Base-by-base conservation (phyloP, 2,329 filamentous ascomycete genomes). In the Pseudogymnoascus sp. region DNA sequence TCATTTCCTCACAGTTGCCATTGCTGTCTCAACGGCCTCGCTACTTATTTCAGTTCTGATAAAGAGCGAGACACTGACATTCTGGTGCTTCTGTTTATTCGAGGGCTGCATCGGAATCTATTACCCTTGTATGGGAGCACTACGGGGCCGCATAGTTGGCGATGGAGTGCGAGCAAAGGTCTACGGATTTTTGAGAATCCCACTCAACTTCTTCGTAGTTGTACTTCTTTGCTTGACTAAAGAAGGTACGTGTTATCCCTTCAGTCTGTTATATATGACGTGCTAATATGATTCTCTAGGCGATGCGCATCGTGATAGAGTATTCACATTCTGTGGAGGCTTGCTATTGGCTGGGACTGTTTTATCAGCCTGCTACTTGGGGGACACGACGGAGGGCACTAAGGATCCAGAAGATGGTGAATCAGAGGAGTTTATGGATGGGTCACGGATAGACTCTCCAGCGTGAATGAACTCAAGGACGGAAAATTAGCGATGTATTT, bases 71-170 rank as follows among this genome's bases (percentile, higher is more conserved):
- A 66, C 69, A 3, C 49, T 78, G 3, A 76, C 81, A 0, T 82
- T 87, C 66, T 84, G 80, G 79, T 76, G 77, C 6, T 84, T 87
- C 68, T 84, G 81, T 67, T 65, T 84, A 0, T 80, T 86, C 61
- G 83, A 87, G 69, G 74, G 76, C 9, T 83, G 81, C 68, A 79
- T 85, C 21, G 84, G 83, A 4, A 74, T 81, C 37, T 87, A 86
- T 68, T 85, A 78, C 67, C 84, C 83, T 0, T 79, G 77, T 63
- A 82, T 85, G 70, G 80, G 78, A 0, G 80, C 79, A 59, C 68
- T 85, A 61, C 86, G 85, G 71, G 80, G 80, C 5, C 73, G 75
- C 38, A 71, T 83, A 4, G 77, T 86, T n/a, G 78, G 82, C 1
- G 83, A 87, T 68, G 77, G 77, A 1, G 75, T 78, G 23, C 75